phyloP scores from a whole-genome alignment of 2,329 filamentous ascomycete genomes.

The Sclerotinia borealis region DNA sequence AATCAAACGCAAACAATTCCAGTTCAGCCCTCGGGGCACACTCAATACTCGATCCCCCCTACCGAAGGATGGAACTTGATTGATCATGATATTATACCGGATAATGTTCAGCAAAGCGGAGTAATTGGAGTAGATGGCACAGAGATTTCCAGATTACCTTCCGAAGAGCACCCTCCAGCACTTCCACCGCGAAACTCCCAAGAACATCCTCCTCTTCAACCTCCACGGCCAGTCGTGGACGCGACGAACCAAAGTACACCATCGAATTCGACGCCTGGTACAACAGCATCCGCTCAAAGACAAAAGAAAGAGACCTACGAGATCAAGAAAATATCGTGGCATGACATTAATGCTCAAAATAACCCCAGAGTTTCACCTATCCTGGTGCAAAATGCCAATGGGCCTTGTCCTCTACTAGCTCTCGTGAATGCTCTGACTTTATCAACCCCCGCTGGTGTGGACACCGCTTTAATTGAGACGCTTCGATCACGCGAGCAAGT shows the following conservation, averaged over 20 bases:
- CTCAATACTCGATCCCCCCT: constrained; percentile 18
- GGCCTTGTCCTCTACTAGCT: constrained; percentile 86
- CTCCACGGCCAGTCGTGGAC: constrained; percentile 22
- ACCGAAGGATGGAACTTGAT: constrained; percentile 28
- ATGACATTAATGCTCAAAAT: constrained; percentile 54
- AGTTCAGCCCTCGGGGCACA: background rate
- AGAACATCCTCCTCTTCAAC: constrained; percentile 25
- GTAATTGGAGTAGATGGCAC: constrained; percentile 17
- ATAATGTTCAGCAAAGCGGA: constrained; percentile 24
- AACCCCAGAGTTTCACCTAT: constrained; percentile 75
- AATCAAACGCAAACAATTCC: background rate
- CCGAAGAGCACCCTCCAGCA: constrained; percentile 22
- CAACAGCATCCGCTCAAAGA: constrained; percentile 11
- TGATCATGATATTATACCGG: constrained; percentile 22
- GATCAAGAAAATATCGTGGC: constrained; percentile 87
- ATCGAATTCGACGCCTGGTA: constrained; percentile 15
- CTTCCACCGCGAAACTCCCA: constrained; percentile 26
- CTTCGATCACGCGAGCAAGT: constrained; percentile 79
- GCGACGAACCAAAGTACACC: constrained; percentile 15
- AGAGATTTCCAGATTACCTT: constrained; percentile 12
- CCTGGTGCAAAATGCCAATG: constrained; percentile 87
- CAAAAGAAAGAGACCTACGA: constrained; percentile 69
- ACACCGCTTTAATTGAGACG: constrained; percentile 71
- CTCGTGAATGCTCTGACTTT: constrained; percentile 88
- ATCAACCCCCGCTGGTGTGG: constrained; percentile 61